Percentiles rank a stretch among this genome's conserved stretches.
These are phyloP conservation scores for Paulinella micropora DNA, from an alignment of 78 protist genomes.

Conservation along the genomic window DNA sequence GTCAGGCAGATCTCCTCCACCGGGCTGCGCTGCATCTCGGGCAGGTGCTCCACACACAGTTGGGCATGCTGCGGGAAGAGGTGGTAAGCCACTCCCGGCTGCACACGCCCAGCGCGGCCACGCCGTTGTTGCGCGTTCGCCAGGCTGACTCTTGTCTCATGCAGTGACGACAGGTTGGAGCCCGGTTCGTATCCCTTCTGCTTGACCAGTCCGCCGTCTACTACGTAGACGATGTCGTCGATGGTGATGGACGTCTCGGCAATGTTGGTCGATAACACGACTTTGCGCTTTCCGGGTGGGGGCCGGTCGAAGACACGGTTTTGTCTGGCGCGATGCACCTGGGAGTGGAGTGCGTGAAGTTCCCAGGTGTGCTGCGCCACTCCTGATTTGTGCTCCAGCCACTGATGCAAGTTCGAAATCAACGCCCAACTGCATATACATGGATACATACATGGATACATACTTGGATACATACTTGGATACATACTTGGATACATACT, in stretches of 20 bases:
- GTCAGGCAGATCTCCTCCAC: neutral
- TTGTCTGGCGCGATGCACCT: too few relatives aligned
- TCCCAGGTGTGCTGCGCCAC: too few relatives aligned
- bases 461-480: too few relatives aligned
- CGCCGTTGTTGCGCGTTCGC: slow-evolving; percentile 75
- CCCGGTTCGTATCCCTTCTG: slow-evolving; percentile 29
- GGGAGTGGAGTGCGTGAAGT: too few relatives aligned
- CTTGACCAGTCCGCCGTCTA: slow-evolving; percentile 57
- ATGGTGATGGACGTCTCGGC: slow-evolving; percentile 93
- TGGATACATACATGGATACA: too few relatives aligned
- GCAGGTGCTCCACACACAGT: neutral
- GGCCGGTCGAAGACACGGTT: too few relatives aligned
- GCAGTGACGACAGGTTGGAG: slow-evolving; percentile 30
- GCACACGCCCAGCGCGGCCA: slow-evolving; percentile 82
- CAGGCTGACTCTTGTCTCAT: neutral
- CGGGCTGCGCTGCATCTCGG: slow-evolving; percentile 40
- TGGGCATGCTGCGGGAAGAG: slow-evolving; percentile 8
- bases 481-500: too few relatives aligned
- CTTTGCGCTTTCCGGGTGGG: slow-evolving; percentile 61
- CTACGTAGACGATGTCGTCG: slow-evolving; percentile 85
- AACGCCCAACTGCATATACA: too few relatives aligned
- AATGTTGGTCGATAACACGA: slow-evolving; percentile 90
- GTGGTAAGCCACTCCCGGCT: slow-evolving; percentile 14
- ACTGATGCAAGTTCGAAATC: too few relatives aligned
- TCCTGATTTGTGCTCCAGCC: too few relatives aligned